Conservation (phyloP, 352 stramenopile species). For the Thraustochytrium striatum region DNA sequence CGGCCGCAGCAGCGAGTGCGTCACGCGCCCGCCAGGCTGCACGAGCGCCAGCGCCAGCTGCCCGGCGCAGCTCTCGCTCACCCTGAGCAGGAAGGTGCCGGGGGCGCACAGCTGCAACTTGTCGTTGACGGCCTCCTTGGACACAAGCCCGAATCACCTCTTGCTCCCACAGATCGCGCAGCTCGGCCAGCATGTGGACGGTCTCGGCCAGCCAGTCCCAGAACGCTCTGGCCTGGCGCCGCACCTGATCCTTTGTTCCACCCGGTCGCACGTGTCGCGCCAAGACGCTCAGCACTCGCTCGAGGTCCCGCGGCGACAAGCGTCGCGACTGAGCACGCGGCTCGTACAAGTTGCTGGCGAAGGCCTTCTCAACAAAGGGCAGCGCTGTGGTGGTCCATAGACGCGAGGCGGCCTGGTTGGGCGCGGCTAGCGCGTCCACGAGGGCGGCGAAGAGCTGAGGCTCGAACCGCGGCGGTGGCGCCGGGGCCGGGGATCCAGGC, state of each 20-base stretch:
- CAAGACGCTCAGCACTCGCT: background rate
- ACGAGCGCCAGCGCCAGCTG: constrained; percentile 72
- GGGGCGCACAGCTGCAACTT: constrained; percentile 67
- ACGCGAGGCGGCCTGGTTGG: no score
- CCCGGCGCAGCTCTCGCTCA: constrained; percentile 66
- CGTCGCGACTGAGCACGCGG: no score
- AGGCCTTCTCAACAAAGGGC: no score
- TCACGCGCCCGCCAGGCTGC: constrained; percentile 62
- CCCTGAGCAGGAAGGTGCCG: constrained; percentile 70
- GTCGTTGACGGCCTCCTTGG: constrained; percentile 68
- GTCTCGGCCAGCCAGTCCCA: background rate
- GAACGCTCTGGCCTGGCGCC: background rate
- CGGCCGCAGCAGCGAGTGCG: constrained; percentile 64
- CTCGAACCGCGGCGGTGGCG: no score
- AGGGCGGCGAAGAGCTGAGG: no score
- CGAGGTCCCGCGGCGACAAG: background rate
- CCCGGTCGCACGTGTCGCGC: background rate
- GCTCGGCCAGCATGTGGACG: constrained; percentile 61
- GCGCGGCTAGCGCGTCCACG: no score
- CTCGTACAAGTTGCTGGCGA: no score
- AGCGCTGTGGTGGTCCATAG: no score
- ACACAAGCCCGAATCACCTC: constrained; percentile 70
- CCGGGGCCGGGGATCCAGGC: no score
- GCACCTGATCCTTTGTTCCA: background rate
- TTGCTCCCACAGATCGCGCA: constrained; percentile 69